Conservation (phyloP, 2,329 filamentous ascomycete species). For the Cytospora piceae region DNA sequence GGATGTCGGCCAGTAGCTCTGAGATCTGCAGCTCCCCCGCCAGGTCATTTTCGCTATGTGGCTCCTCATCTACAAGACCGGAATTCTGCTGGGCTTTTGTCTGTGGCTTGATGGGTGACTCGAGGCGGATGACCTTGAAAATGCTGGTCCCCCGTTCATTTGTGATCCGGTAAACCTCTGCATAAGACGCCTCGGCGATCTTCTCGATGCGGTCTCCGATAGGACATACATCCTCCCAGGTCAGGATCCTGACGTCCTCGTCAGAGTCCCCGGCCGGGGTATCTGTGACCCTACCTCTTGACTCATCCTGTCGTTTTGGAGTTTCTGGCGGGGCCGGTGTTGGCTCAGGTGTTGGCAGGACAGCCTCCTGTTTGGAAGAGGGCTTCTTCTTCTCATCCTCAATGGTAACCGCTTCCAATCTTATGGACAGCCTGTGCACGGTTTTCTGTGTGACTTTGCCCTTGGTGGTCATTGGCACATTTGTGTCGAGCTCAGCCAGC, state of each 20-base stretch:
- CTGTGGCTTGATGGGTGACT: slow-evolving; percentile 60
- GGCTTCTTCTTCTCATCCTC: slow-evolving; percentile 17
- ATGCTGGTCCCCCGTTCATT: slow-evolving; percentile 65
- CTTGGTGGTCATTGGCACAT: slow-evolving; percentile 35
- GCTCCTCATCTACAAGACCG: slow-evolving; percentile 62
- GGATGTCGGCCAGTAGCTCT: slow-evolving; percentile 65
- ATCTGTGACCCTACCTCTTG: background rate
- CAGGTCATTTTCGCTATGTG: slow-evolving; percentile 58
- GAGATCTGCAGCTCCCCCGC: slow-evolving; percentile 65
- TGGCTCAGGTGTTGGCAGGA: background rate
- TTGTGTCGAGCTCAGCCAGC: slow-evolving; percentile 37
- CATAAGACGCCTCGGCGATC: slow-evolving; percentile 69
- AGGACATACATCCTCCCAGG: slow-evolving; percentile 63
- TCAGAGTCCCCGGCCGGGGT: background rate
- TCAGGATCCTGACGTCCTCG: slow-evolving; percentile 42
- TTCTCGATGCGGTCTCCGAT: slow-evolving; percentile 59
- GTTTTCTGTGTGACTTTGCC: slow-evolving; percentile 27
- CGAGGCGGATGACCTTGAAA: slow-evolving; percentile 65
- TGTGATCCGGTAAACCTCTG: slow-evolving; percentile 66
- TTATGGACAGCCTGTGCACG: slow-evolving; percentile 33
- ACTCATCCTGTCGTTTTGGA: slow-evolving; percentile 5
- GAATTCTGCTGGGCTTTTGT: slow-evolving; percentile 59
- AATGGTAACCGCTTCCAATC: slow-evolving; percentile 33
- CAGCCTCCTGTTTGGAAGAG: background rate
- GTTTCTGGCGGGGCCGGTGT: slow-evolving; percentile 16